Conservation (phyloP, 495 filamentous ascomycete genomes). For the Niebla homalea region DNA sequence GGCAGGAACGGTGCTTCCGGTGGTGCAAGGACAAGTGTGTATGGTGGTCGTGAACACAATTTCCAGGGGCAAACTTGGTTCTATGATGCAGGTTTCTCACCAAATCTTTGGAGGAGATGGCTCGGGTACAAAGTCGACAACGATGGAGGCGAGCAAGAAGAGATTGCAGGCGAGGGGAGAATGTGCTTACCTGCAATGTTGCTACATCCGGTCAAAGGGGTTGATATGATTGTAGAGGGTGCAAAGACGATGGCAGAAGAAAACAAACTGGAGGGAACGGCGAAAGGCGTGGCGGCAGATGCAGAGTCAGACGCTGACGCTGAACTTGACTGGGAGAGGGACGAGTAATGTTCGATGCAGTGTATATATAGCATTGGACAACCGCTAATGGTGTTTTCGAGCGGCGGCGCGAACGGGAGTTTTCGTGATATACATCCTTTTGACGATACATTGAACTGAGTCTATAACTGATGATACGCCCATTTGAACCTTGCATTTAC, state of each 20-base stretch:
- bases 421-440: too few species aligned
- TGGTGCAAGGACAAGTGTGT: constrained; percentile 60
- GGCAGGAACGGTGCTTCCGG: constrained; percentile 69
- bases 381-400: too few species aligned
- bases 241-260: constrained; percentile 21
- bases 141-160: constrained; percentile 74
- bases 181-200: constrained; percentile 93
- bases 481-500: too few species aligned
- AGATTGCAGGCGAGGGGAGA: constrained; percentile 61
- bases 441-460: too few species aligned
- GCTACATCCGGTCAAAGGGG: constrained; percentile 82
- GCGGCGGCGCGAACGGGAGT: too few species aligned
- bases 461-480: too few species aligned
- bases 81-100: constrained; percentile 77
- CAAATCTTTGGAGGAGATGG: constrained; percentile 78
- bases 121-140: constrained; percentile 72
- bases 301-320: constrained; percentile 17
- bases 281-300: constrained; percentile 17
- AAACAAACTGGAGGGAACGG: constrained; percentile 11
- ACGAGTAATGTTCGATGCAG: background rate
- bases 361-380: too few species aligned
- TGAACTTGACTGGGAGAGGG: constrained; percentile 2
- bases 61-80: constrained; percentile 85
- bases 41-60: constrained; percentile 81
- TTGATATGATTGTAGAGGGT: constrained; percentile 61